Evolutionary conservation across 169 alveolate species (phyloP).

Genomic region (Plasmodium vinckei): DNA sequence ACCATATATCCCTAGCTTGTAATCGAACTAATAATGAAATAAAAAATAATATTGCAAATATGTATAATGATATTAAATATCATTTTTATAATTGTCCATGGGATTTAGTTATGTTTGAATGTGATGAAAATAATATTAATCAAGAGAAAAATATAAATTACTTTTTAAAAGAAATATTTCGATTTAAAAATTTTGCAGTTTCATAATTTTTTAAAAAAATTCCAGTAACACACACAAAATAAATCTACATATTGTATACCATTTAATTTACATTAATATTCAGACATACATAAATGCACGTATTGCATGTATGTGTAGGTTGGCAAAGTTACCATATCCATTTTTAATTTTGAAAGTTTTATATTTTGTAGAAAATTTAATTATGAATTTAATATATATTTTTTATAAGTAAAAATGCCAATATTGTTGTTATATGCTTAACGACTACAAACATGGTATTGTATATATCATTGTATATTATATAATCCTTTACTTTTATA

Average conservation of each 20-base stretch:
- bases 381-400: too few species aligned
- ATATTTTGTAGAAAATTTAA: too few species aligned
- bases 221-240: not conserved
- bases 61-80: slow-evolving; percentile 59
- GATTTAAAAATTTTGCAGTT: slow-evolving; percentile 52
- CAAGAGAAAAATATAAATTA: slow-evolving; percentile 5
- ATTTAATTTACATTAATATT: not conserved
- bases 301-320: not conserved
- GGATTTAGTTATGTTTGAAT: slow-evolving; percentile 73
- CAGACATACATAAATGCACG: not conserved
- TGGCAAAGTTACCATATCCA: too few species aligned
- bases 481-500: too few species aligned
- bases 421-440: too few species aligned
- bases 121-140: slow-evolving; percentile 3
- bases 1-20: slow-evolving; percentile 66
- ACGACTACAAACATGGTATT: too few species aligned
- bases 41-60: slow-evolving; percentile 61
- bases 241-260: not conserved
- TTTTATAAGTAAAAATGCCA: too few species aligned
- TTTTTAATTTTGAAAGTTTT: too few species aligned
- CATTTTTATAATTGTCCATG: slow-evolving; percentile 50
- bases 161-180: slow-evolving; percentile 61
- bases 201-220: slow-evolving; percentile 8
- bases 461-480: too few species aligned
- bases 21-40: slow-evolving; percentile 32